phyloP scores from a whole-genome alignment of 768 basidiomycete species.

The Tephrocybe sp. region DNA sequence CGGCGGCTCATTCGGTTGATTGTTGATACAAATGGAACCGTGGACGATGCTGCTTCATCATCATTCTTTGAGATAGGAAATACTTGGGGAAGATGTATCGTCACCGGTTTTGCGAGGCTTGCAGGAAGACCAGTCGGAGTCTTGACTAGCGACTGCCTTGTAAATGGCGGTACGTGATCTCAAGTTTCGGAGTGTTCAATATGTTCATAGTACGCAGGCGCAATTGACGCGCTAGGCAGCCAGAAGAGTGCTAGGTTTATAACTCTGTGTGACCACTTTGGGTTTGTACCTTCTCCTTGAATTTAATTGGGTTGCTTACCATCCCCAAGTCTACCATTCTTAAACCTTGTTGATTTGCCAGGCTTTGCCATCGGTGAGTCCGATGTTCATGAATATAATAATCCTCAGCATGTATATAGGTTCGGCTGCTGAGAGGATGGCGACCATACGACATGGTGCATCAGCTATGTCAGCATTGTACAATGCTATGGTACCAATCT shows the following conservation, averaged over 20 bases:
- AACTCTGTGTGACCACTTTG: conserved; percentile 38
- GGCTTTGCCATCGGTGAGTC: conserved; percentile 35
- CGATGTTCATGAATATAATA: background rate
- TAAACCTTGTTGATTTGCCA: conserved; percentile 40
- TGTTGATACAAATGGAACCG: conserved; percentile 24
- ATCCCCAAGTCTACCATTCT: conserved; percentile 27
- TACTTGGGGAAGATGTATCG: conserved; percentile 33
- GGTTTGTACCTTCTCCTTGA: conserved; percentile 19
- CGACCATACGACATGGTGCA: conserved; percentile 38
- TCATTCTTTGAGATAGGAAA: conserved; percentile 37
- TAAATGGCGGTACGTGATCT: conserved; percentile 31
- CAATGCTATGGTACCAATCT: conserved; percentile 33
- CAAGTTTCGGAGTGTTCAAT: background rate
- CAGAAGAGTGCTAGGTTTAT: conserved; percentile 37
- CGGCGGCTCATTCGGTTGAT: conserved; percentile 31
- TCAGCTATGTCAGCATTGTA: conserved; percentile 34
- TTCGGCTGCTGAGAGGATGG: conserved; percentile 30
- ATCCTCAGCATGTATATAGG: background rate
- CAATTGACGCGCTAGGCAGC: conserved; percentile 35
- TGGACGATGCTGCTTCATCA: conserved; percentile 10
- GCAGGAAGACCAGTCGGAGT: conserved; percentile 32
- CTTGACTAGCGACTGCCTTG: conserved; percentile 34
- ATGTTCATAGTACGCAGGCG: conserved; percentile 21
- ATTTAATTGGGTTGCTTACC: background rate
- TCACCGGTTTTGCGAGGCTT: conserved; percentile 37